These are phyloP conservation scores for Toxicodendron radicans DNA, from an alignment of 345 rosid genomes.

Conservation along the genomic window DNA sequence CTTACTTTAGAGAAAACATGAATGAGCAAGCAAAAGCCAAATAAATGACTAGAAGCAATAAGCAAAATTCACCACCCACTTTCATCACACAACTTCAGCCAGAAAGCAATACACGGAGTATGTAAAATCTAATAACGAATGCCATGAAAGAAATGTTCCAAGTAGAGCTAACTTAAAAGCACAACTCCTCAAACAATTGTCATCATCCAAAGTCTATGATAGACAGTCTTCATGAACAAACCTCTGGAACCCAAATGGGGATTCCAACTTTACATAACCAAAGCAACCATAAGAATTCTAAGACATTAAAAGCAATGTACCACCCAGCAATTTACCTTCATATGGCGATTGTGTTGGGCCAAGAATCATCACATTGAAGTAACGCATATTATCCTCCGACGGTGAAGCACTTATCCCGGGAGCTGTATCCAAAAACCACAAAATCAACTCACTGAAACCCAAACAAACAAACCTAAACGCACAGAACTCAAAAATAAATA, in stretches of 20 bases:
- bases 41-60: too few species aligned
- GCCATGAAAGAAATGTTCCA: too few species aligned
- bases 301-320: background rate
- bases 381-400: constrained; percentile 93
- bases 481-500: background rate
- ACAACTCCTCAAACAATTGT: background rate
- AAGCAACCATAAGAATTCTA: background rate
- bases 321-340: constrained; percentile 58
- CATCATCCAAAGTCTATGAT: background rate
- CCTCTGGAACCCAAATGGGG: background rate
- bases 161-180: background rate
- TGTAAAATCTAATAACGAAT: too few species aligned
- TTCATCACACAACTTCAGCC: too few species aligned
- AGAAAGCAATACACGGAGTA: too few species aligned
- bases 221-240: background rate
- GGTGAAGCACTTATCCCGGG: constrained; percentile 99
- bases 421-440: constrained; percentile 49
- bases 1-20: background rate
- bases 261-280: background rate
- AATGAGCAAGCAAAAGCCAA: background rate
- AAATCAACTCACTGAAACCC: constrained; percentile 9
- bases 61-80: too few species aligned
- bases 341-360: constrained; percentile 96
- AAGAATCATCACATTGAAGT: constrained; percentile 95
- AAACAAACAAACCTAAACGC: constrained; percentile 15